These are phyloP conservation scores for Wallacemonas sp. DNA, from an alignment of 208 protist species.

Conservation along the genomic window DNA sequence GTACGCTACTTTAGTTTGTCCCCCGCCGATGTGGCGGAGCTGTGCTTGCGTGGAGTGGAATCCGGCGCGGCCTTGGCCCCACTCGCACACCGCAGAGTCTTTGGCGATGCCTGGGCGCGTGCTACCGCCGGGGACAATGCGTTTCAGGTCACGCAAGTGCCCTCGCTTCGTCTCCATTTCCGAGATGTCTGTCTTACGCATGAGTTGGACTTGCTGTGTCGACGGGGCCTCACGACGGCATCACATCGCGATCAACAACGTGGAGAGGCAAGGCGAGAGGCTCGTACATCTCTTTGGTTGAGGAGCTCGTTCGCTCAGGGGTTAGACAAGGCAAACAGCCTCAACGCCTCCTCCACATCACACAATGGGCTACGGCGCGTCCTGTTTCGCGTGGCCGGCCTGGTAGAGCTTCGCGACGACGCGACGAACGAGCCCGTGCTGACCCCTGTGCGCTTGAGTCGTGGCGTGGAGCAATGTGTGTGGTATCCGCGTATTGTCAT, in stretches of 20 bases:
- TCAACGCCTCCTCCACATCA: too few relatives aligned
- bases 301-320: too few relatives aligned
- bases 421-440: background rate
- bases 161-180: conserved; percentile 63
- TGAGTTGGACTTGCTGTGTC: conserved; percentile 67
- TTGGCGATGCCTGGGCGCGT: conserved; percentile 58
- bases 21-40: conserved; percentile 64
- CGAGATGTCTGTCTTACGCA: conserved; percentile 55
- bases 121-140: conserved; percentile 50
- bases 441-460: background rate
- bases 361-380: too few relatives aligned
- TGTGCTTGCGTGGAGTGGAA: conserved; percentile 55
- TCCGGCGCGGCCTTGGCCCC: conserved; percentile 19
- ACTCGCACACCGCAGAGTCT: conserved; percentile 21
- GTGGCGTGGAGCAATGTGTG: background rate
- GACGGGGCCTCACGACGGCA: background rate
- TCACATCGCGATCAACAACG: too few relatives aligned
- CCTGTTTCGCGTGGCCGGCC: too few relatives aligned
- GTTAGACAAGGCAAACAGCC: too few relatives aligned
- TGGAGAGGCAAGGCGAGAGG: too few relatives aligned
- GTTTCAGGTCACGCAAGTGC: conserved; percentile 62
- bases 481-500: conserved; percentile 77
- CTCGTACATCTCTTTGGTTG: too few relatives aligned
- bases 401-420: too few relatives aligned
- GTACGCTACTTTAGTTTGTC: conserved; percentile 44